A percentile compares a stretch with the other conserved stretches of the same genome.
These are phyloP conservation scores for Erodium maritimum DNA, from an alignment of 345 rosid species.

Conservation along the genomic window DNA sequence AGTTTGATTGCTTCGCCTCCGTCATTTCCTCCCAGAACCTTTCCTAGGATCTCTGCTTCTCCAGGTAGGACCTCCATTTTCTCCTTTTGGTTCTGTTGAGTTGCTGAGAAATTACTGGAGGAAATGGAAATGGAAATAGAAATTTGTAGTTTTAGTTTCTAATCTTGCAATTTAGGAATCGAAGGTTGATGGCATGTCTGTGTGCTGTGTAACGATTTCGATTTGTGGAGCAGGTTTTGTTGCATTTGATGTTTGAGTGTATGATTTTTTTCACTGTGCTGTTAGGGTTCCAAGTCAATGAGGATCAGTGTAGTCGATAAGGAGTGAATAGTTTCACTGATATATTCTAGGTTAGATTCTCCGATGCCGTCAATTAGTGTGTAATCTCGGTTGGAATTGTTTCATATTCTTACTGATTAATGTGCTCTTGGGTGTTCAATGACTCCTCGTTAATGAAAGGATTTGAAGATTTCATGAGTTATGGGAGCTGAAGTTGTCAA, in stretches of 20 bases:
- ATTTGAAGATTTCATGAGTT: not conserved
- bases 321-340: not conserved
- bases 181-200: not conserved
- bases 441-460: not conserved
- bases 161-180: not conserved
- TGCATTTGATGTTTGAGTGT: not conserved
- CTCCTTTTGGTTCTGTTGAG: not conserved
- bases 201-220: not conserved
- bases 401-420: no score
- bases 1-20: conserved; percentile 57
- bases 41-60: conserved; percentile 33
- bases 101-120: not conserved
- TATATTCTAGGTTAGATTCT: no score
- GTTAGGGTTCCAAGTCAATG: not conserved
- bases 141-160: not conserved
- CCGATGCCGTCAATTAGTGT: not conserved
- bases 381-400: no score
- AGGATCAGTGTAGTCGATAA: not conserved
- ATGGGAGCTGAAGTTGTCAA: not conserved
- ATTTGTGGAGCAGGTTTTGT: not conserved
- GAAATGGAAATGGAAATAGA: not conserved
- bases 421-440: not conserved
- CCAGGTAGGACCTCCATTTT: conserved; percentile 27
- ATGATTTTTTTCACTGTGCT: not conserved
- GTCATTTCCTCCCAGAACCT: conserved; percentile 40